Conservation (phyloP, 2,329 filamentous ascomycete species). For the Trichoderma koningii region DNA sequence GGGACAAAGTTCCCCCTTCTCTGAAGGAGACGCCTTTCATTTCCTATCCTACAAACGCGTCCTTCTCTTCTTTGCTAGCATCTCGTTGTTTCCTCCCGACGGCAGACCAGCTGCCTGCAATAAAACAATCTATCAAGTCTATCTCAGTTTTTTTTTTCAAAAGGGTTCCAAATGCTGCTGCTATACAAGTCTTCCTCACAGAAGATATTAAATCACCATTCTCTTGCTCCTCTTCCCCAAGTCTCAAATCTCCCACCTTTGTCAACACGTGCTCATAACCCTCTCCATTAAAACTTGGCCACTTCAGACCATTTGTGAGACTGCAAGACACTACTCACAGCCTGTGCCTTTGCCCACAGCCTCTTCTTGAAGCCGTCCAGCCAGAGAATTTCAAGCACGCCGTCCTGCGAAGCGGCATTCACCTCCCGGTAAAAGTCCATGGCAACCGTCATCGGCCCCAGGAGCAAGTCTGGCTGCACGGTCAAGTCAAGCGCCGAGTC, state of each 20-base stretch:
- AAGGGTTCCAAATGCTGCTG: constrained; percentile 9
- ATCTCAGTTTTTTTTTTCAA: not conserved
- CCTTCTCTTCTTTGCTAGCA: not conserved
- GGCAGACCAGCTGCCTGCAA: constrained; percentile 26
- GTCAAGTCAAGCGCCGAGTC: constrained; percentile 50
- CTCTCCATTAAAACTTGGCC: constrained; percentile 34
- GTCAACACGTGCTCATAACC: not conserved
- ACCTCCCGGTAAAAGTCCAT: constrained; percentile 47
- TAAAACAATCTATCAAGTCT: constrained; percentile 15
- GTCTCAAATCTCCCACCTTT: not conserved
- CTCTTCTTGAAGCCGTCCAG: constrained; percentile 48
- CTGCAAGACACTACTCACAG: constrained; percentile 45
- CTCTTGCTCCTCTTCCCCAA: not conserved
- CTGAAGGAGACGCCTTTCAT: not conserved
- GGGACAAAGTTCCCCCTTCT: not conserved
- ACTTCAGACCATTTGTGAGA: constrained; percentile 45
- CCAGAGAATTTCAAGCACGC: constrained; percentile 51
- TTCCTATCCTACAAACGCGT: not conserved
- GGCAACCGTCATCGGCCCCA: constrained; percentile 47
- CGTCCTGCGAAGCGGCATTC: constrained; percentile 44
- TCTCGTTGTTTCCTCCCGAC: not conserved
- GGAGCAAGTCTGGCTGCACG: constrained; percentile 51
- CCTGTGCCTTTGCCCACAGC: constrained; percentile 45
- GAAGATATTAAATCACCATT: not conserved
- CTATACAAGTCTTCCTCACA: constrained; percentile 23